Conservation (phyloP, 306 rosid genomes). For the Trifolium subterraneum region DNA sequence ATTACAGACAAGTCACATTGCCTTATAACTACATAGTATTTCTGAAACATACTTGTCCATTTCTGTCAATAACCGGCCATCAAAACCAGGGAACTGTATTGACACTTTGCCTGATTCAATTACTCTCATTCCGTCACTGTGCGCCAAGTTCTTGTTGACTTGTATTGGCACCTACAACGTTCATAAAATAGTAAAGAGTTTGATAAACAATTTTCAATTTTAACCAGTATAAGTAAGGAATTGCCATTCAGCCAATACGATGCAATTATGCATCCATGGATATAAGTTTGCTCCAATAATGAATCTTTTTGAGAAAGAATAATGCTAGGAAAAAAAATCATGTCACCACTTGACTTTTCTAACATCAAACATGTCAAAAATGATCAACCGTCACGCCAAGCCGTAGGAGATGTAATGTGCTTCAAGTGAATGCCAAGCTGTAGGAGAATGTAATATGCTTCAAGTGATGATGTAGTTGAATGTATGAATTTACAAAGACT, state of each 20-base stretch:
- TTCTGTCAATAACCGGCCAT: slow-evolving; percentile 81
- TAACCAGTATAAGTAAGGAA: not conserved
- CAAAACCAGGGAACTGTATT: slow-evolving; percentile 63
- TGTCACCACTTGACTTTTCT: not conserved
- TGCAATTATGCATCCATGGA: slow-evolving; percentile 8
- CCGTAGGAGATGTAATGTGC: slow-evolving; percentile 9
- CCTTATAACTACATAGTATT: not conserved
- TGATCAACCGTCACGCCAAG: slow-evolving; percentile 20
- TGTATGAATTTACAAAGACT: not conserved
- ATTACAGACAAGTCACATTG: slow-evolving; percentile 1
- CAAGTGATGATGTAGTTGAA: slow-evolving; percentile 28
- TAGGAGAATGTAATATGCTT: slow-evolving; percentile 12
- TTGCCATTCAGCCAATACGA: slow-evolving; percentile 7
- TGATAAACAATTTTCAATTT: not conserved
- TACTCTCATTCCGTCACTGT: slow-evolving; percentile 93
- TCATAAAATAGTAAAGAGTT: slow-evolving; percentile 1
- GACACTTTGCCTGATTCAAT: slow-evolving; percentile 83
- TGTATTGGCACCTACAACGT: slow-evolving; percentile 86
- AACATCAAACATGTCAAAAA: slow-evolving; percentile 10
- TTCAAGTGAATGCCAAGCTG: slow-evolving; percentile 27
- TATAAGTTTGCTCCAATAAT: slow-evolving; percentile 8
- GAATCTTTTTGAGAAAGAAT: not conserved
- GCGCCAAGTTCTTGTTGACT: slow-evolving; percentile 88
- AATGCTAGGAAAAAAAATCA: not conserved
- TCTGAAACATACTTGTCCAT: slow-evolving; percentile 70